These are phyloP conservation scores for Phytophthora boehmeriae DNA, from an alignment of 352 stramenopile genomes.

Conservation along the genomic window DNA sequence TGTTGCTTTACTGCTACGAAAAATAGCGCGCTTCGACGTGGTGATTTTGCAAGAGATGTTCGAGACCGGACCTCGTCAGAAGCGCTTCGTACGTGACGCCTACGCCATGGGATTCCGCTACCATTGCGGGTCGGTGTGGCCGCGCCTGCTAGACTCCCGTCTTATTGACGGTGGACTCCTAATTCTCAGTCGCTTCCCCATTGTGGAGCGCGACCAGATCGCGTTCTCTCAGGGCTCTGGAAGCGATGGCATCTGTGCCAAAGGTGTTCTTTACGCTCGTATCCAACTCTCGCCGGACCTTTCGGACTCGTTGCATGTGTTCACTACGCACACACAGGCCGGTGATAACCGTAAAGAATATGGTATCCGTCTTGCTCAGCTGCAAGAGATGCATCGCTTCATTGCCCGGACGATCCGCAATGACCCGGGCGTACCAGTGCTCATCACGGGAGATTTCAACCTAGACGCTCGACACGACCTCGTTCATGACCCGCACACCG, in stretches of 20 bases:
- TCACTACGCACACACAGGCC: slow-evolving; percentile 86
- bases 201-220: slow-evolving; percentile 70
- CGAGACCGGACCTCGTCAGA: slow-evolving; percentile 63
- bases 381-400: slow-evolving; percentile 71
- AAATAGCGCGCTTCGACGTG: slow-evolving; percentile 76
- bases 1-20: slow-evolving; percentile 65
- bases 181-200: slow-evolving; percentile 85
- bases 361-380: slow-evolving; percentile 59
- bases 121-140: slow-evolving; percentile 79
- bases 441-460: slow-evolving; percentile 86
- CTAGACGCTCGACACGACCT: slow-evolving; percentile 80
- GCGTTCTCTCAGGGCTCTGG: slow-evolving; percentile 61
- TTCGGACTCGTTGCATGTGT: slow-evolving; percentile 78
- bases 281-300: slow-evolving; percentile 75
- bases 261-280: slow-evolving; percentile 78
- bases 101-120: slow-evolving; percentile 70
- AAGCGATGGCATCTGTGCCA: slow-evolving; percentile 75
- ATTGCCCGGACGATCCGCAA: slow-evolving; percentile 52
- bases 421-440: slow-evolving; percentile 57
- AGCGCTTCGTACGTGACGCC: slow-evolving; percentile 58
- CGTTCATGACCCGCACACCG: slow-evolving; percentile 39
- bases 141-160: slow-evolving; percentile 46
- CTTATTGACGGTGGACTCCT: slow-evolving; percentile 80
- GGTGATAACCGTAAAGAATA: slow-evolving; percentile 57
- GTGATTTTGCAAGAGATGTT: slow-evolving; percentile 86